Evolutionary conservation across 805 yeast genomes (phyloP).

Genomic region (Saccharomyces cerevisiae): DNA sequence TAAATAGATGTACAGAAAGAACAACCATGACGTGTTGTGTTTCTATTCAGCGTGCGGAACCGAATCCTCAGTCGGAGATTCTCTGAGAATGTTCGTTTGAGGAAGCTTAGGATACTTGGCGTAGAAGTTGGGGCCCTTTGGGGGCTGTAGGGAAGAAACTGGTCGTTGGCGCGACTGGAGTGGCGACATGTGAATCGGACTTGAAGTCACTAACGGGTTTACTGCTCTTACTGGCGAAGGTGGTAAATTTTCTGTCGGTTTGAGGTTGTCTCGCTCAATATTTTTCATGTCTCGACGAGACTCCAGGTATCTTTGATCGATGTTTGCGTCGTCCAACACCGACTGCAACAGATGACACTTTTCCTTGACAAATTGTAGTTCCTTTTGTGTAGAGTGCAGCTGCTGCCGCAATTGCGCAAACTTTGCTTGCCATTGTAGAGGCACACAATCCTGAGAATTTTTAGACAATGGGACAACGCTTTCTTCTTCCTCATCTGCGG

Average conservation of each 20-base stretch:
- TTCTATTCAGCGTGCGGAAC: background rate
- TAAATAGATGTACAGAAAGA: background rate
- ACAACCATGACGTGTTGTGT: background rate
- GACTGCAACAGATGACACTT: constrained; percentile 25
- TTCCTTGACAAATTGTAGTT: constrained; percentile 26
- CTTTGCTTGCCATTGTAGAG: background rate
- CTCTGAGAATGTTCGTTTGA: constrained; percentile 1
- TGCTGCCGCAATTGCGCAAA: constrained; percentile 8
- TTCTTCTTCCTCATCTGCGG: background rate
- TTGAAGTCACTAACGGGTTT: constrained; percentile 29
- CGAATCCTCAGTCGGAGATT: constrained; percentile 1
- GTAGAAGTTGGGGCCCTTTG: background rate
- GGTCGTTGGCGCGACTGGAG: background rate
- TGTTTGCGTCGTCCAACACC: constrained; percentile 27
- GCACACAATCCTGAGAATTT: background rate
- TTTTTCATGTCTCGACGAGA: constrained; percentile 29
- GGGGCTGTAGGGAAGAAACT: background rate
- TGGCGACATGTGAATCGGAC: constrained; percentile 22
- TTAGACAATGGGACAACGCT: background rate
- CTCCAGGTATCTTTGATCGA: constrained; percentile 27
- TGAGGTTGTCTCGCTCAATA: constrained; percentile 23
- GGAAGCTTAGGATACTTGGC: background rate
- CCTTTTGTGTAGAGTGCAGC: constrained; percentile 15
- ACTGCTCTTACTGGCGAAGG: constrained; percentile 23
- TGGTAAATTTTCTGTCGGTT: constrained; percentile 26